Evolutionary conservation across 768 basidiomycete genomes (phyloP).

Genomic region (Termitomyces sp.): DNA sequence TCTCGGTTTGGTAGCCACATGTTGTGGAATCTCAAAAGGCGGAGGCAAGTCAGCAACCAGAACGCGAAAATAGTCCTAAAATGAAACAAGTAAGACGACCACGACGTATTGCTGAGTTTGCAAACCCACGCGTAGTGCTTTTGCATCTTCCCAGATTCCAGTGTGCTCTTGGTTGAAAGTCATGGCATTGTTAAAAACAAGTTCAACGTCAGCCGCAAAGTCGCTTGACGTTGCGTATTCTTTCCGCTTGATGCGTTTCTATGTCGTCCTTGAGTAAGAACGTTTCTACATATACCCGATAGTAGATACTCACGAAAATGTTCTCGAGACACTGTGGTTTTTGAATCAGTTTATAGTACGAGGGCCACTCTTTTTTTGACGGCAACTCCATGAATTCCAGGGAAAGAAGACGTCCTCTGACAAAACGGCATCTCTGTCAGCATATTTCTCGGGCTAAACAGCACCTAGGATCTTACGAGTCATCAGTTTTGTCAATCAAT

Average conservation of each 20-base stretch:
- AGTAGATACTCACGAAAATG: slow-evolving; percentile 55
- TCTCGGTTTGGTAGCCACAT: slow-evolving; percentile 50
- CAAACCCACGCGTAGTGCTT: slow-evolving; percentile 50
- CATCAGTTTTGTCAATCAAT: slow-evolving; percentile 65
- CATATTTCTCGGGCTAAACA: not conserved
- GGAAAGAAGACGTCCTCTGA: slow-evolving; percentile 62
- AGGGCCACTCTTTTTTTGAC: slow-evolving; percentile 68
- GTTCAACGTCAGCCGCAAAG: slow-evolving; percentile 82
- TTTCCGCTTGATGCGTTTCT: slow-evolving; percentile 82
- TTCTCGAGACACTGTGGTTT: slow-evolving; percentile 73
- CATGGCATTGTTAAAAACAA: slow-evolving; percentile 87
- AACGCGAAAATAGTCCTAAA: slow-evolving; percentile 66
- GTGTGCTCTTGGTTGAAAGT: slow-evolving; percentile 86
- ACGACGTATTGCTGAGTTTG: slow-evolving; percentile 4
- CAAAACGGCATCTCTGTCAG: not conserved
- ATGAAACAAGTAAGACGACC: slow-evolving; percentile 4
- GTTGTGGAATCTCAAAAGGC: slow-evolving; percentile 58
- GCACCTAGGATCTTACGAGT: slow-evolving; percentile 44
- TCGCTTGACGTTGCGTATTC: slow-evolving; percentile 63
- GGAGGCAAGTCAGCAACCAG: slow-evolving; percentile 75
- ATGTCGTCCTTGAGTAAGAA: not conserved
- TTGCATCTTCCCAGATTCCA: slow-evolving; percentile 76
- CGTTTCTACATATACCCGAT: not conserved
- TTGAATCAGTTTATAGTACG: slow-evolving; percentile 77
- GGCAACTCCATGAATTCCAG: slow-evolving; percentile 84